A percentile compares a stretch with the other conserved stretches of the same genome.
Evolutionary conservation across 345 rosid species (phyloP).

Genomic region (Moricandia arvensis): DNA sequence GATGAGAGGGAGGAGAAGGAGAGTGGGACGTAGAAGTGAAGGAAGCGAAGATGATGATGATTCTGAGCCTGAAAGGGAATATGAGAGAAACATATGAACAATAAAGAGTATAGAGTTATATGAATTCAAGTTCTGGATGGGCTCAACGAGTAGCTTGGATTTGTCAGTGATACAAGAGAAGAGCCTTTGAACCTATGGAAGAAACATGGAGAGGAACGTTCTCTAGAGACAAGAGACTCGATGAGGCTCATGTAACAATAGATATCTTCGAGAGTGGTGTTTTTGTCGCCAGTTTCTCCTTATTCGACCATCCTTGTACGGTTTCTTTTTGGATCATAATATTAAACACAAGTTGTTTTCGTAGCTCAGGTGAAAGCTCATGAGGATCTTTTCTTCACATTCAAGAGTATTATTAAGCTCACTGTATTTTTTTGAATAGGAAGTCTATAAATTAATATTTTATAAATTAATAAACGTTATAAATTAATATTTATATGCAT

Average conservation of each 20-base stretch:
- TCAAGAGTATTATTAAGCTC: too few relatives aligned
- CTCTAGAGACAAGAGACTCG: not conserved
- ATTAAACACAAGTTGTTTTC: not conserved
- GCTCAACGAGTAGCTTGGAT: not conserved
- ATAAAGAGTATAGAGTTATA: not conserved
- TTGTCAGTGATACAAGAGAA: not conserved
- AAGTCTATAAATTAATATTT: too few relatives aligned
- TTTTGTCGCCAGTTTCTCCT: not conserved
- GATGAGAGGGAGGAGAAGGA: conserved; percentile 56
- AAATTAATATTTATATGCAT: too few relatives aligned
- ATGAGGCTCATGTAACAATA: not conserved
- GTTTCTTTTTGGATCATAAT: conserved; percentile 14
- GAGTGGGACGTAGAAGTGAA: conserved; percentile 35
- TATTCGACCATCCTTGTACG: conserved; percentile 1
- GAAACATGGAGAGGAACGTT: not conserved
- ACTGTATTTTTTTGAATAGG: too few relatives aligned
- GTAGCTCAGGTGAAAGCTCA: too few relatives aligned
- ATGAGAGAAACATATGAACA: not conserved
- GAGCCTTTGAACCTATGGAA: not conserved
- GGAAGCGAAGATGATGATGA: conserved; percentile 40
- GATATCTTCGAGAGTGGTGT: not conserved
- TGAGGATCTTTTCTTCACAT: not conserved
- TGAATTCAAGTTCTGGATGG: not conserved
- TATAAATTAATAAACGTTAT: too few relatives aligned
- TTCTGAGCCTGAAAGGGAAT: conserved; percentile 12